Evolutionary conservation across 257 asterid species (phyloP), one percentile per base, ranked within the genome.

Genomic region (Solanum virginianum): DNA sequence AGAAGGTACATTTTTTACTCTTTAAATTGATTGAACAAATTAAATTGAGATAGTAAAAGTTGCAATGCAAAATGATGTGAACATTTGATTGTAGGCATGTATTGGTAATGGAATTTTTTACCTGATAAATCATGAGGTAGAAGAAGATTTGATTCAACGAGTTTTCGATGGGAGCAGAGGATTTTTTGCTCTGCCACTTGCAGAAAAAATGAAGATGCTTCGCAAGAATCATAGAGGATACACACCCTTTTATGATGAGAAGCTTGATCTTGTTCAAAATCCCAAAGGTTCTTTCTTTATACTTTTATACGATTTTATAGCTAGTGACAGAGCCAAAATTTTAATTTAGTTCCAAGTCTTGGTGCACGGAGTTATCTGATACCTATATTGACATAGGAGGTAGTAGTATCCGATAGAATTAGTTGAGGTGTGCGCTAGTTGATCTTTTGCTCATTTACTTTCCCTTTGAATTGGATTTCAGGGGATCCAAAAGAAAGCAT

Each of bases 401-500:
- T 65, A 65, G 45, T 29, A 14, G 0, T 65, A 14, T 65, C 6
- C 0, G 1, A 1, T 13, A 6, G 10, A 29, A 14, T 9, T 29
- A 65, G 1, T 29, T 1, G 0, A 65, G 72, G n/a, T 65, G n/a
- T 0, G 12, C 0, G 1, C 12, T 29, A 65, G n/a, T 0, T 29
- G 45, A 29, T 65, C 45, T 36, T 2, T 69, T 17, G 53, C 53
- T 69, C 6, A 65, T 29, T 29, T 36, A 8, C n/a, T 69, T 36
- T 17, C 79, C 60, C 13, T 8, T 68, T 16, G 15, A 69, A 69
- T 26, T 80, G 68, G 41, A 29, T 39, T 81, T 83, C 89, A 91
- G 94, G 95, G 51, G 94, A 92, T 84, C 87, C 91, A 9, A 92
- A 91, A 85, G 94, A 92, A 85, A 87, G 88, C 86, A 90, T 92